Evolutionary conservation across 305 asterid species (phyloP), one percentile per base, ranked within the genome.

Genomic region (Fraxinus platypoda): DNA sequence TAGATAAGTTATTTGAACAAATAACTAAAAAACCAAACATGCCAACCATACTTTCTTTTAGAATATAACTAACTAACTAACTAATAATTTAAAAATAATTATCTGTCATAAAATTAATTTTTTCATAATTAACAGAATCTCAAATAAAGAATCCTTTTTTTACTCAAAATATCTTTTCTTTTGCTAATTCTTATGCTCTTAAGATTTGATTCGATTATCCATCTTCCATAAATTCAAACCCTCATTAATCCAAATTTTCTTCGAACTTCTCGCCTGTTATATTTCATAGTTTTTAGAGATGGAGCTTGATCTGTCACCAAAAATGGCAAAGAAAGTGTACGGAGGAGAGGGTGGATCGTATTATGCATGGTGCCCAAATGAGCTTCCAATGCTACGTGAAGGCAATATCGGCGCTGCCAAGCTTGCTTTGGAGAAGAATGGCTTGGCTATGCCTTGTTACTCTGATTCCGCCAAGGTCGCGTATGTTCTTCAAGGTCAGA

Each of bases 331-430:
- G 85, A 85, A 90, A 88, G 78, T 91, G 7, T 90, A 90, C 81
- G 94, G 94, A 34, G 97, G 99, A 74, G 94, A 90, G 0, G 98
- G 98, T 19, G 98, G 98, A 59, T 78, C 94, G 12, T 94, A 93
- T 83, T 84, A 84, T 88, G 93, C 97, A 26, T 95, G 99, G 99
- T 88, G 91, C 72, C 98, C 98, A 0, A 28, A 81, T 25, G 98
- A 95, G 3, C 86, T 95, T 26, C 93, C 97, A 37, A 95, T 93
- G 98, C 90, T 95, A 31, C 90, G 86, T 0, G 79, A 91, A 83
- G 98, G 98, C 33, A 94, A 95, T 85, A 92, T 93, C 73, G 98
- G 98, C 73, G 98, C 98, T 2, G 93, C 92, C 0, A 95, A 95
- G 84, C 94, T 95, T 35, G 91, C 91, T 37, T 95, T 95, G 0